Percentiles rank a stretch among this genome's conserved stretches.
These are phyloP conservation scores for Tylopilus vinaceipallidus DNA, from an alignment of 768 basidiomycete genomes.

Conservation along the genomic window DNA sequence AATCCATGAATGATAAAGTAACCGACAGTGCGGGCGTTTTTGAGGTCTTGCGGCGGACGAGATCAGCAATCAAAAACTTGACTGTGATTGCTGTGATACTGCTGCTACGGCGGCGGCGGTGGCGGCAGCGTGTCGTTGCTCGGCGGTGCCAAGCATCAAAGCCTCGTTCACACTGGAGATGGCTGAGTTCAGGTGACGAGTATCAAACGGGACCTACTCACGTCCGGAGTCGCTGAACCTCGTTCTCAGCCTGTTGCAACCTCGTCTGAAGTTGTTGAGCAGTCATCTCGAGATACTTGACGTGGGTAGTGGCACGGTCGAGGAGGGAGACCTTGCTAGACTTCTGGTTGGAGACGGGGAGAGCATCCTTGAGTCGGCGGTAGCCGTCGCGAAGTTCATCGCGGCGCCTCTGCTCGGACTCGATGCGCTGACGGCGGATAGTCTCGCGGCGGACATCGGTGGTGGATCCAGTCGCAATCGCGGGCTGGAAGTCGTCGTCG, in stretches of 20 bases:
- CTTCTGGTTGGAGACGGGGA: constrained; percentile 90
- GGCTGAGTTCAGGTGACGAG: background rate
- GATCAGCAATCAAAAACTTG: constrained; percentile 45
- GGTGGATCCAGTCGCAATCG: constrained; percentile 38
- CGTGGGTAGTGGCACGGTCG: constrained; percentile 85
- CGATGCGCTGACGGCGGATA: constrained; percentile 89
- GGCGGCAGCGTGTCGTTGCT: constrained; percentile 61
- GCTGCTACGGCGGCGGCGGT: constrained; percentile 57
- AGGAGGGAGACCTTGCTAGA: constrained; percentile 89
- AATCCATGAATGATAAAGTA: constrained; percentile 39
- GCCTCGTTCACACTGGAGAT: constrained; percentile 73
- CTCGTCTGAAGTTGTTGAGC: constrained; percentile 72
- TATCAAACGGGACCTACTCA: constrained; percentile 23
- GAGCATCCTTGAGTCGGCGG: constrained; percentile 83
- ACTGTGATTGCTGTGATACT: constrained; percentile 42
- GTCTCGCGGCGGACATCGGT: constrained; percentile 83
- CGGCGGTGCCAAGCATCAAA: constrained; percentile 81
- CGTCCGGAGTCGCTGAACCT: constrained; percentile 76
- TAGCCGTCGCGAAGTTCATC: constrained; percentile 94
- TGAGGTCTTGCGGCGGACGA: constrained; percentile 18
- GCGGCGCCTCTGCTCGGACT: constrained; percentile 88
- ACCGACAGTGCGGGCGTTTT: constrained; percentile 28
- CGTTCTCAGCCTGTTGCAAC: constrained; percentile 75
- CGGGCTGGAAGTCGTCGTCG: constrained; percentile 72
- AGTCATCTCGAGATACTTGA: constrained; percentile 82